A percentile compares a stretch with the other conserved stretches of the same genome.
Conservation (phyloP, 306 rosid genomes). For the Macrotyloma uniflorum region DNA sequence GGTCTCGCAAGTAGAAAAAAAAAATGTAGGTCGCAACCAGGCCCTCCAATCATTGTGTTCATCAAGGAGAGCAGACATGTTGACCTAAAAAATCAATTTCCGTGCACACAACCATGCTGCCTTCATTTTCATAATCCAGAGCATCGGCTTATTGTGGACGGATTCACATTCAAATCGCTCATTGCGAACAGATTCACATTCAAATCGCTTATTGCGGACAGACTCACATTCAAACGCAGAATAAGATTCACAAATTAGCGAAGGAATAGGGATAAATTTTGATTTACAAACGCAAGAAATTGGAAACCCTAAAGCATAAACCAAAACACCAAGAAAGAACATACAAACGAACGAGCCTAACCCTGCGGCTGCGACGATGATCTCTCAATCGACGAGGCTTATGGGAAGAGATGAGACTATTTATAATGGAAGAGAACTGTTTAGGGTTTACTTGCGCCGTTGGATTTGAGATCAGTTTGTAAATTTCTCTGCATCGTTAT, state of each 20-base stretch:
- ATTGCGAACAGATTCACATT: too few relatives aligned
- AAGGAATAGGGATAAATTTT: background rate
- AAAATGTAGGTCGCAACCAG: conserved; percentile 83
- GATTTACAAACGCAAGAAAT: background rate
- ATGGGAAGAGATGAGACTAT: background rate
- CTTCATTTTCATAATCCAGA: conserved; percentile 73
- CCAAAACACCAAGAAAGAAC: background rate
- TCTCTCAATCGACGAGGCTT: background rate
- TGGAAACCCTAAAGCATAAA: background rate
- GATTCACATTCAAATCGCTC: conserved; percentile 6
- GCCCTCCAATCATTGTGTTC: conserved; percentile 72
- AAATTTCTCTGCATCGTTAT: background rate
- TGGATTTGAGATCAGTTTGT: background rate
- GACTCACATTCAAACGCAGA: conserved; percentile 20
- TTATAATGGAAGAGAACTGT: conserved; percentile 7
- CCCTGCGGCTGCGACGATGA: background rate
- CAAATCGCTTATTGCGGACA: conserved; percentile 98
- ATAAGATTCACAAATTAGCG: background rate
- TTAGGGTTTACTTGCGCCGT: conserved; percentile 35
- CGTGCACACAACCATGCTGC: conserved; percentile 88
- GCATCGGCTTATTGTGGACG: conserved; percentile 99
- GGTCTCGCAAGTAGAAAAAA: background rate
- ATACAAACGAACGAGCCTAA: background rate
- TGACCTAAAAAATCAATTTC: conserved; percentile 65
- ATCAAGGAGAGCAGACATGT: conserved; percentile 92